Conservation (phyloP, 1,284 basidiomycete species). For the Cryptococcus jaspeensis region DNA sequence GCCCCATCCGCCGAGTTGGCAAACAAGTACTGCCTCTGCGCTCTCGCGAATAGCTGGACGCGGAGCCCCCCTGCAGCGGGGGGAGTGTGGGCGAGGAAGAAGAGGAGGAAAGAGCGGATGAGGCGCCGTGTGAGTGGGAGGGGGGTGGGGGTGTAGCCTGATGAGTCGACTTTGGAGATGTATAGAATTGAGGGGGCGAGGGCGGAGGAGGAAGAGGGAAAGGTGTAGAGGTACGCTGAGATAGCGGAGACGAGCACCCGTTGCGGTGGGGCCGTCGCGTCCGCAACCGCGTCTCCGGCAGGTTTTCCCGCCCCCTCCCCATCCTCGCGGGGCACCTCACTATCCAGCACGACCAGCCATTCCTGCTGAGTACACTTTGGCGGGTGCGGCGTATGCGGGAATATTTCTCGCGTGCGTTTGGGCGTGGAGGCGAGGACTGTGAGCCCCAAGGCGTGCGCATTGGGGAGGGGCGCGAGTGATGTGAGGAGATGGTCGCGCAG, state of each 20-base stretch:
- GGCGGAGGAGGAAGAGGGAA: conserved; percentile 54
- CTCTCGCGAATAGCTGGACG: conserved; percentile 87
- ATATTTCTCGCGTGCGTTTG: conserved; percentile 64
- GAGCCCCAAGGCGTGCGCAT: conserved; percentile 64
- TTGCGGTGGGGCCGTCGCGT: not conserved
- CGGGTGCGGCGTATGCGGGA: conserved; percentile 62
- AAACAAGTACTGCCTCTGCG: conserved; percentile 90
- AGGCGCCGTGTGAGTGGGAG: conserved; percentile 62
- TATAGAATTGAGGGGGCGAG: conserved; percentile 70
- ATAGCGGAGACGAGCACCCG: conserved; percentile 67
- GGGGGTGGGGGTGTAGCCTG: conserved; percentile 67
- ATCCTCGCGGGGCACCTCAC: conserved; percentile 50
- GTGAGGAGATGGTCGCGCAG: conserved; percentile 67
- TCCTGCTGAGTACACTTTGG: conserved; percentile 56
- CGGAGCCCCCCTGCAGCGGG: conserved; percentile 55
- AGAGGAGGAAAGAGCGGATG: conserved; percentile 65
- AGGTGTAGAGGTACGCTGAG: conserved; percentile 75
- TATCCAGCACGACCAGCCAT: conserved; percentile 66
- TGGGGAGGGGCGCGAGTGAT: conserved; percentile 55
- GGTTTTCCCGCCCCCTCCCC: not conserved
- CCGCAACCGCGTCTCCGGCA: not conserved
- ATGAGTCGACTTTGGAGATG: conserved; percentile 90
- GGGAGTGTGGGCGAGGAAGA: conserved; percentile 58
- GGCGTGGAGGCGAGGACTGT: conserved; percentile 72
- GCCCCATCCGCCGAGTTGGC: conserved; percentile 77